Percentiles rank a stretch among this genome's conserved stretches.
Evolutionary conservation across 768 basidiomycete genomes (phyloP).

Genomic region (Agaricus sinodeliciosus): DNA sequence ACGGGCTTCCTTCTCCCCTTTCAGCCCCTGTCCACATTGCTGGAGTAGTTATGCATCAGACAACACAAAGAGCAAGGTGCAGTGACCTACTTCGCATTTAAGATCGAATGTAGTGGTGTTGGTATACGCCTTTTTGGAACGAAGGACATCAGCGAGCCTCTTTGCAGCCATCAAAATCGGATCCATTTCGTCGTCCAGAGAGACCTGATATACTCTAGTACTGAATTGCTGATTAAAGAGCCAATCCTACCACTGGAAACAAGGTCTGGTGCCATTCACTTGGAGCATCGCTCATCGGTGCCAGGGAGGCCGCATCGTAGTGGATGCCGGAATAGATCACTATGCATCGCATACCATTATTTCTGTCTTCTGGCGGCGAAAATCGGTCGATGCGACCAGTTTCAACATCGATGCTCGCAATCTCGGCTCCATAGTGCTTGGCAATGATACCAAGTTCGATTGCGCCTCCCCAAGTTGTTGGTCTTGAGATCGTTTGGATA

Average conservation of each 20-base stretch:
- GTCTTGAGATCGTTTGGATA: constrained; percentile 72
- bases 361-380: constrained; percentile 40
- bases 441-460: constrained; percentile 89
- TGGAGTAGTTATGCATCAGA: constrained; percentile 21
- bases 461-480: constrained; percentile 90
- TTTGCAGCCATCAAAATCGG: constrained; percentile 56
- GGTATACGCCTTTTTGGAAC: constrained; percentile 78
- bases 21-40: constrained; percentile 80
- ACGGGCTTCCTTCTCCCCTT: constrained; percentile 91
- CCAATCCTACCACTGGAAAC: constrained; percentile 51
- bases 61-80: neutral
- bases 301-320: constrained; percentile 85
- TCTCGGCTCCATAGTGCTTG: constrained; percentile 76
- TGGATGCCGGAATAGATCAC: constrained; percentile 96
- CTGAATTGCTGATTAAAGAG: neutral
- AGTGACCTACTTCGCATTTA: constrained; percentile 64
- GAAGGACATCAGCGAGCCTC: constrained; percentile 65
- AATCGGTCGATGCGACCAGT: constrained; percentile 87
- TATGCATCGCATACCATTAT: constrained; percentile 45
- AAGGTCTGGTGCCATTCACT: constrained; percentile 86
- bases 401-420: constrained; percentile 87
- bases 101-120: constrained; percentile 91
- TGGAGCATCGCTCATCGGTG: constrained; percentile 72
- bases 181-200: constrained; percentile 36
- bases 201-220: constrained; percentile 18